These are phyloP conservation scores for Potentilla sterilis DNA, from an alignment of 306 rosid species.

Conservation along the genomic window DNA sequence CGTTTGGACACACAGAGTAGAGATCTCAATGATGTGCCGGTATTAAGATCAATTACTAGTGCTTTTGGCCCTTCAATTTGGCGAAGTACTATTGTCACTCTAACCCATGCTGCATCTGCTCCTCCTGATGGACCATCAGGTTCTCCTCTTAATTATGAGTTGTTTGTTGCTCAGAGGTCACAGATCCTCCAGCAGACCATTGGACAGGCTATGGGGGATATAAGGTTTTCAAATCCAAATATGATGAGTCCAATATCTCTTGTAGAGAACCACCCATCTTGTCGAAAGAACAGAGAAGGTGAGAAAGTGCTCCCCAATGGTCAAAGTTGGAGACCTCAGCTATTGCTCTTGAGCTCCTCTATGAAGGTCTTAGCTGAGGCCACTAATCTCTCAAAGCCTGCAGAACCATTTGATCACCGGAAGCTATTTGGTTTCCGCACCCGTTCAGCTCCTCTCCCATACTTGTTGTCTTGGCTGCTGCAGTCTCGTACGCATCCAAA, in stretches of 20 bases:
- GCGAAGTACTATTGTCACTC: slow-evolving; percentile 72
- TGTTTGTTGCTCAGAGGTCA: slow-evolving; percentile 88
- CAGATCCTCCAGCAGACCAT: slow-evolving; percentile 88
- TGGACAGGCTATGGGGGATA: slow-evolving; percentile 95
- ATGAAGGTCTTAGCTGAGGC: slow-evolving; percentile 86
- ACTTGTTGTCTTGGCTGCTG: slow-evolving; percentile 78
- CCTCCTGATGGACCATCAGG: slow-evolving; percentile 99
- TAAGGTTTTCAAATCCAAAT: slow-evolving; percentile 79
- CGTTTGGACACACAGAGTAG: slow-evolving; percentile 85
- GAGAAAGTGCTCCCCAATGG: slow-evolving; percentile 97
- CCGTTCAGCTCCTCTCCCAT: slow-evolving; percentile 93
- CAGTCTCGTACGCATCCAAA: slow-evolving; percentile 94
- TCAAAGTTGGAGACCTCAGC: slow-evolving; percentile 81
- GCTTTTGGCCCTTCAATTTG: slow-evolving; percentile 76
- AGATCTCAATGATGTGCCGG: slow-evolving; percentile 85
- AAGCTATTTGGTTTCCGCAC: slow-evolving; percentile 87
- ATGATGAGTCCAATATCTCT: slow-evolving; percentile 84
- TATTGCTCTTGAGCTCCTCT: slow-evolving; percentile 80
- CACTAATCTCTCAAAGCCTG: slow-evolving; percentile 62
- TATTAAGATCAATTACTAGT: slow-evolving; percentile 63
- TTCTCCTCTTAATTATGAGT: slow-evolving; percentile 81
- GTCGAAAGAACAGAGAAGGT: slow-evolving; percentile 93
- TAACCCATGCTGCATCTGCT: slow-evolving; percentile 93
- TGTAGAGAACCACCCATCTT: slow-evolving; percentile 92
- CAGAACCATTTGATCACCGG: slow-evolving; percentile 67